A percentile compares a stretch with the other conserved stretches of the same genome.
phyloP scores from a whole-genome alignment of 192 early-diverging fungal genomes.

The Kappamyces sp. region DNA sequence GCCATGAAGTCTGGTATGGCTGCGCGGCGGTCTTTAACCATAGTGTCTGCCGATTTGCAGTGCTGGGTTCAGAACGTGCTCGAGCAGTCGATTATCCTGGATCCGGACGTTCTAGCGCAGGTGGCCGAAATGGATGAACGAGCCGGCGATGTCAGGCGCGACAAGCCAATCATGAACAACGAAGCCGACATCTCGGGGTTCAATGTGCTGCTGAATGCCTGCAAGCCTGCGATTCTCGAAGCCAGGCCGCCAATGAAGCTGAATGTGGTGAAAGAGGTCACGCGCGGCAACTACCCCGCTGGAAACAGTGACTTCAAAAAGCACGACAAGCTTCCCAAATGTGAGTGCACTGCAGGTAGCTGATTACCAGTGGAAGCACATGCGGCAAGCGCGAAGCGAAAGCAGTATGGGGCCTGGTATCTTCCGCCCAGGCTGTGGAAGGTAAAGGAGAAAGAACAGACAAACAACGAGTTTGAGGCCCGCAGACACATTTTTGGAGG shows the following conservation, averaged over 20 bases:
- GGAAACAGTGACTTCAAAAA: slow-evolving; percentile 8
- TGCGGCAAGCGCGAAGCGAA: not conserved
- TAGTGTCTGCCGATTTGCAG: slow-evolving; percentile 18
- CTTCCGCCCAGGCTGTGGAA: slow-evolving; percentile 32
- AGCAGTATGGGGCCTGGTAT: slow-evolving; percentile 35
- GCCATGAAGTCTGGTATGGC: slow-evolving; percentile 10
- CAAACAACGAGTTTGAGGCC: slow-evolving; percentile 8
- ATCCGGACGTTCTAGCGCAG: slow-evolving; percentile 9
- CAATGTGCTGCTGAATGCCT: slow-evolving; percentile 39
- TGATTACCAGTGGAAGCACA: not conserved
- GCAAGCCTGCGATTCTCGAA: slow-evolving; percentile 38
- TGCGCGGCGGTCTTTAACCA: too few species aligned
- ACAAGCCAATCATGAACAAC: not conserved
- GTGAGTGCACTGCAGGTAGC: slow-evolving; percentile 6
- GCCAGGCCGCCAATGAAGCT: slow-evolving; percentile 28
- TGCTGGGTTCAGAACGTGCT: slow-evolving; percentile 20
- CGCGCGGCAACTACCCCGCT: too few species aligned
- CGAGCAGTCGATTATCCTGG: slow-evolving; percentile 19
- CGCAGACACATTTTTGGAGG: slow-evolving; percentile 23
- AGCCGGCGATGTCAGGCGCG: not conserved
- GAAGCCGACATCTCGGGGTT: slow-evolving; percentile 23
- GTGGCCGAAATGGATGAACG: slow-evolving; percentile 14
- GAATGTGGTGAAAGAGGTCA: slow-evolving; percentile 34
- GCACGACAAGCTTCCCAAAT: slow-evolving; percentile 8
- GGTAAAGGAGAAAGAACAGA: slow-evolving; percentile 16